Percentiles rank a stretch among this genome's conserved stretches.
These are phyloP conservation scores for Microdochium trichocladiopsis DNA, from an alignment of 2,329 filamentous ascomycete species.

Conservation along the genomic window DNA sequence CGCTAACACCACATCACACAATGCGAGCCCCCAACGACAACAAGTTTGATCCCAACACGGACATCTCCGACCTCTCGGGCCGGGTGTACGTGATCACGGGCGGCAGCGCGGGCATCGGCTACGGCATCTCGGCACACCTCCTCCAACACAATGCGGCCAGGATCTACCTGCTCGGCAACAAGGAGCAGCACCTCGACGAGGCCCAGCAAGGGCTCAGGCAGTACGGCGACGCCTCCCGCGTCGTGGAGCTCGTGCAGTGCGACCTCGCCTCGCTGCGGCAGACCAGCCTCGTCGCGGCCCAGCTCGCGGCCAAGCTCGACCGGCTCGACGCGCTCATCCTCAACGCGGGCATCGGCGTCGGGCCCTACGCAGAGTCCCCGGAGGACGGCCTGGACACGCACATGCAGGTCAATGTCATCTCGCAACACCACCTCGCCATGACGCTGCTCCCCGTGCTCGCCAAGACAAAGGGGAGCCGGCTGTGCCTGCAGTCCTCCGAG, in stretches of 20 bases:
- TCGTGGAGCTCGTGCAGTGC: conserved; percentile 36
- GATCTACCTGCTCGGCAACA: conserved; percentile 40
- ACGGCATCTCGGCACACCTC: conserved; percentile 43
- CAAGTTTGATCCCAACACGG: conserved; percentile 12
- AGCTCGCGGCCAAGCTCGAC: conserved; percentile 29
- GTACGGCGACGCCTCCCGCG: conserved; percentile 34
- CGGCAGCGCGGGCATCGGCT: conserved; percentile 42
- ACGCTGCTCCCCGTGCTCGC: conserved; percentile 34
- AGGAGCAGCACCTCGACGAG: conserved; percentile 37
- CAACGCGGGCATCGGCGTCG: conserved; percentile 42
- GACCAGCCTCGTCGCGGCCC: conserved; percentile 34
- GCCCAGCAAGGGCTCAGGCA: conserved; percentile 31
- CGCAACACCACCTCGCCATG: conserved; percentile 38
- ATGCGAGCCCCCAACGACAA: conserved; percentile 3
- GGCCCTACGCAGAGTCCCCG: conserved; percentile 34
- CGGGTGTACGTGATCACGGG: conserved; percentile 39
- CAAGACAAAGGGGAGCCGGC: conserved; percentile 33
- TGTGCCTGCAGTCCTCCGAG: conserved; percentile 43
- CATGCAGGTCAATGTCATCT: conserved; percentile 18
- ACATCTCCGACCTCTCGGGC: conserved; percentile 11
- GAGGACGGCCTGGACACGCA: conserved; percentile 34
- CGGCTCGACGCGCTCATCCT: conserved; percentile 37
- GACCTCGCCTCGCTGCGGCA: conserved; percentile 37
- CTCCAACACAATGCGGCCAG: conserved; percentile 38
- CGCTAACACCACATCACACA: no score